A percentile compares a stretch with the other conserved stretches of the same genome.
Conservation (phyloP, 2,329 filamentous ascomycete species). For the Sporothrix globosa region DNA sequence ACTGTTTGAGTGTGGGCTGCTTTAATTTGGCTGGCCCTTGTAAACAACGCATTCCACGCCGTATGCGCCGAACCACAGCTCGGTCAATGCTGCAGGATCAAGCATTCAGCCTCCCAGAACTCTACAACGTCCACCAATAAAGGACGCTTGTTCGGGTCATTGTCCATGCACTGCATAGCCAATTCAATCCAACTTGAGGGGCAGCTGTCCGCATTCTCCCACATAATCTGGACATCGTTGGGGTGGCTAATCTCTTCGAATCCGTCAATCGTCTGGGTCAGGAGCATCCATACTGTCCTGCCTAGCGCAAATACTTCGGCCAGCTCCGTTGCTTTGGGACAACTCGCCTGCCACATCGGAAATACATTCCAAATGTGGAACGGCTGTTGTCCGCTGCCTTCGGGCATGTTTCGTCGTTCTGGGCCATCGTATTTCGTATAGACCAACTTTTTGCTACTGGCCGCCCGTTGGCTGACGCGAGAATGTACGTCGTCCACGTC, state of each 20-base stretch:
- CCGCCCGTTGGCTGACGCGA: too few species aligned
- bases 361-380: conserved; percentile 37
- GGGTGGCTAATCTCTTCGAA: conserved; percentile 32
- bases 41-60: too few species aligned
- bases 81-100: too few species aligned
- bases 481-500: conserved; percentile 11
- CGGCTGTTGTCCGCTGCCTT: conserved; percentile 19
- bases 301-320: conserved; percentile 38
- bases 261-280: conserved; percentile 29
- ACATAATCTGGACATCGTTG: conserved; percentile 29
- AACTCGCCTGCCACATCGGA: conserved; percentile 33
- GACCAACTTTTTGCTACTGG: conserved; percentile 21
- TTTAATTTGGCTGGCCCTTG: too few species aligned
- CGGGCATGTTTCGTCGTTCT: conserved; percentile 32
- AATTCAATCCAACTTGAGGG: conserved; percentile 25
- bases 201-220: conserved; percentile 21
- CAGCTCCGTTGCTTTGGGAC: conserved; percentile 35
- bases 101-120: conserved; percentile 18
- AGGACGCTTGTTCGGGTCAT: conserved; percentile 31
- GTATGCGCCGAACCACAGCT: too few species aligned
- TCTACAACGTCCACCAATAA: conserved; percentile 27
- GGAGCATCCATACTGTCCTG: conserved; percentile 38
- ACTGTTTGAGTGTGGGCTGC: too few species aligned
- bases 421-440: conserved; percentile 36
- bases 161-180: conserved; percentile 31